Conservation (phyloP, 2,329 filamentous ascomycete species). For the Gaeumannomyces sp. region DNA sequence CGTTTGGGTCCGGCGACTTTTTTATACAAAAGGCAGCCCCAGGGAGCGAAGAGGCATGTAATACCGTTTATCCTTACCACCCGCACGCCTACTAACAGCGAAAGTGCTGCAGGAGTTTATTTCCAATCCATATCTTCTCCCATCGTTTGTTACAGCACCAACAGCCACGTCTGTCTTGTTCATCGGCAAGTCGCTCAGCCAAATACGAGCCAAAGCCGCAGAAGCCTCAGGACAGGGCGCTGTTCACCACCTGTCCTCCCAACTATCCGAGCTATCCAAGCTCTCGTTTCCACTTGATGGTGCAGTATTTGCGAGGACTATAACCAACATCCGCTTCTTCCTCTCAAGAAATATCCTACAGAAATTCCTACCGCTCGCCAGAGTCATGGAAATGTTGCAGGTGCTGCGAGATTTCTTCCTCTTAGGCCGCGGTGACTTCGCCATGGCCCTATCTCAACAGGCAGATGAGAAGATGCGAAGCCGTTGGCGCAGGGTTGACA, state of each 20-base stretch:
- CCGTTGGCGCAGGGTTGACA: conserved; percentile 61
- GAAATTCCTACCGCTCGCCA: conserved; percentile 69
- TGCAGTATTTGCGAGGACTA: conserved; percentile 61
- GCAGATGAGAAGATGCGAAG: conserved; percentile 74
- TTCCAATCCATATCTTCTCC: conserved; percentile 56
- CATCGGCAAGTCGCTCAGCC: conserved; percentile 81
- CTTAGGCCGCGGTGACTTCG: conserved; percentile 84
- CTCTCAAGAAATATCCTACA: conserved; percentile 80
- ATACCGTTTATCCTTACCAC: neutral
- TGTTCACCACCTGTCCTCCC: conserved; percentile 54
- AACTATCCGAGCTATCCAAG: conserved; percentile 62
- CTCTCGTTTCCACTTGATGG: conserved; percentile 69
- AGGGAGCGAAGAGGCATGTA: conserved; percentile 31
- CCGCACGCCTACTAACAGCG: conserved; percentile 8
- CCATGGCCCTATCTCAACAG: conserved; percentile 76
- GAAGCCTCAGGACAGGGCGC: conserved; percentile 36
- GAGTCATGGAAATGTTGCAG: conserved; percentile 69
- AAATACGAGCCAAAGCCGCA: conserved; percentile 52
- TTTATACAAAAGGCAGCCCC: conserved; percentile 58
- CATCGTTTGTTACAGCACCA: conserved; percentile 68
- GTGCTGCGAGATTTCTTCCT: conserved; percentile 83
- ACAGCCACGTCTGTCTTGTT: conserved; percentile 83
- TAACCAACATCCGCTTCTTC: conserved; percentile 71
- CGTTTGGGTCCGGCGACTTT: conserved; percentile 76
- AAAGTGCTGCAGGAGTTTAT: conserved; percentile 45